A percentile compares a stretch with the other conserved stretches of the same genome.
phyloP scores from a whole-genome alignment of 139 green algal genomes.

The Auxenochlorella protothecoides region DNA sequence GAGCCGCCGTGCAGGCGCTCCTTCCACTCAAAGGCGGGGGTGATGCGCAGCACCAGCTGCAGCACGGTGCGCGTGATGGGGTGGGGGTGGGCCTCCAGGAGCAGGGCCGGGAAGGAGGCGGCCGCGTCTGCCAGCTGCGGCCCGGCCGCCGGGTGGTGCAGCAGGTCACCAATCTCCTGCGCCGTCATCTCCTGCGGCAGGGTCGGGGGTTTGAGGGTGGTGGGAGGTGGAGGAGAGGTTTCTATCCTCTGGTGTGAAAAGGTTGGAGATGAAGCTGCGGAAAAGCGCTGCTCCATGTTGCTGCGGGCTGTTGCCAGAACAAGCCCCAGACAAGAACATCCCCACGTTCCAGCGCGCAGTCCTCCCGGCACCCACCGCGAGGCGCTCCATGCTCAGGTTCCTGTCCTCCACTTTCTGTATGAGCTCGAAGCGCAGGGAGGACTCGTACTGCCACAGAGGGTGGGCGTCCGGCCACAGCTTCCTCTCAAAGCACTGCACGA shows the following conservation, averaged over 20 bases:
- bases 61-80: constrained; percentile 94
- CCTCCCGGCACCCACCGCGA: constrained; percentile 26
- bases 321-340: background rate
- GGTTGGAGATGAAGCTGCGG: background rate
- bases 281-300: no score
- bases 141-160: constrained; percentile 71
- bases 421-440: constrained; percentile 53
- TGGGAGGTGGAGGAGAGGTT: background rate
- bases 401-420: constrained; percentile 83
- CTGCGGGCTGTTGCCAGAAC: no score
- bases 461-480: constrained; percentile 83
- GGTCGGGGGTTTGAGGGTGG: background rate
- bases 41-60: constrained; percentile 66
- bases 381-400: constrained; percentile 51
- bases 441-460: constrained; percentile 79
- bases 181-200: constrained; percentile 63
- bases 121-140: constrained; percentile 38
- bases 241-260: background rate
- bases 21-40: constrained; percentile 67
- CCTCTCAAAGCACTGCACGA: constrained; percentile 57
- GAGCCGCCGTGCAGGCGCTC: constrained; percentile 54
- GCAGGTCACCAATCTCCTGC: constrained; percentile 66
- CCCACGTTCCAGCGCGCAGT: background rate
- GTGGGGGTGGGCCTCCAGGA: constrained; percentile 64
- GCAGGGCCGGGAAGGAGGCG: constrained; percentile 63